Evolutionary conservation across 2,329 filamentous ascomycete species (phyloP).

Genomic region (Fusarium fujikuroi): DNA sequence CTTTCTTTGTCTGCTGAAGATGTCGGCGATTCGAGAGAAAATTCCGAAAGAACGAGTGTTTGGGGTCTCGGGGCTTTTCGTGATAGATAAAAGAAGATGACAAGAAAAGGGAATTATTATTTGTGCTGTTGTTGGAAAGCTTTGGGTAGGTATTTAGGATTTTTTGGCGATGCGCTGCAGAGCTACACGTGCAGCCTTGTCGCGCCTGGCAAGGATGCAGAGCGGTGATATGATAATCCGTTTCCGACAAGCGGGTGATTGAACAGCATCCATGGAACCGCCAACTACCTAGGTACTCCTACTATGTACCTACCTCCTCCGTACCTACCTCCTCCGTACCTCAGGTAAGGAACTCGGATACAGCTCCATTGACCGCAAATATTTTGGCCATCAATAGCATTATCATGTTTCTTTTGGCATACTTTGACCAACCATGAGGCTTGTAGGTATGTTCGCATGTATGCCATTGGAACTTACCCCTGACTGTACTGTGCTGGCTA

Average conservation of each 20-base stretch:
- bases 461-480: not conserved
- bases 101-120: constrained; percentile 22
- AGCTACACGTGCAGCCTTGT: constrained; percentile 46
- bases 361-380: not conserved
- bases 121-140: constrained; percentile 17
- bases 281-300: not conserved
- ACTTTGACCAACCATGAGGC: not conserved
- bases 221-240: constrained; percentile 35
- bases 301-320: no score
- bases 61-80: not conserved
- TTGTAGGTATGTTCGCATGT: not conserved
- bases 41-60: not conserved
- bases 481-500: not conserved
- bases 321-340: not conserved
- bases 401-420: not conserved
- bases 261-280: not conserved
- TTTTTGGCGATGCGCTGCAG: constrained; percentile 43
- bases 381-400: not conserved
- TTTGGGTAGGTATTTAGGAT: constrained; percentile 33
- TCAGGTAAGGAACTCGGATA: not conserved
- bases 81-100: constrained; percentile 2
- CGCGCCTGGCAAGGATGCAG: constrained; percentile 38
- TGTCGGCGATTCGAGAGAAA: constrained; percentile 16
- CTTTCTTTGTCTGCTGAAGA: constrained; percentile 24
- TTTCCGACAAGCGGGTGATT: constrained; percentile 4